These are phyloP conservation scores for Phtheirospermum japonicum DNA, from an alignment of 257 asterid species.

Conservation along the genomic window DNA sequence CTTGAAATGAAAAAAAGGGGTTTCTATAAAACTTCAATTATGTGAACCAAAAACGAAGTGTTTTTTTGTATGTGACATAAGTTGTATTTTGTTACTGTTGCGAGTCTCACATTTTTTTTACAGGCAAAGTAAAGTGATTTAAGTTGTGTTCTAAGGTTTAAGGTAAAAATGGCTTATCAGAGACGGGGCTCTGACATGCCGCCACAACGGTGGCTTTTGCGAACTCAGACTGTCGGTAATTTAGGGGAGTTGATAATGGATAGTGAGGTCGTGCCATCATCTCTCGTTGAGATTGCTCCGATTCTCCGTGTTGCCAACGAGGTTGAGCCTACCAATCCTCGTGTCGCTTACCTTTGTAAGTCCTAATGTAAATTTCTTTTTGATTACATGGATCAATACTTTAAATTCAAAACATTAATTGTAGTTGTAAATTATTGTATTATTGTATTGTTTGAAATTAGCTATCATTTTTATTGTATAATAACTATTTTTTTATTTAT, in stretches of 20 bases:
- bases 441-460: too few species aligned
- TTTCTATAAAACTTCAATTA: too few species aligned
- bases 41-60: neutral
- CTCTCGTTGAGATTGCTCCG: constrained; percentile 92
- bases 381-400: neutral
- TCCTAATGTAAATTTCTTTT: constrained; percentile 18
- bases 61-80: constrained; percentile 1
- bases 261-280: constrained; percentile 97
- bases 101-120: neutral
- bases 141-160: constrained; percentile 26
- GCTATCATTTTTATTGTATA: too few species aligned
- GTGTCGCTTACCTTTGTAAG: constrained; percentile 98
- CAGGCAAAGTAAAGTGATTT: constrained; percentile 35
- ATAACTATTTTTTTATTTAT: too few species aligned
- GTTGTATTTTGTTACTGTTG: constrained; percentile 1
- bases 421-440: neutral
- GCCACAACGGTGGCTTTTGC: constrained; percentile 76
- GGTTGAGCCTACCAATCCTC: constrained; percentile 81
- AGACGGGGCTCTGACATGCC: constrained; percentile 74
- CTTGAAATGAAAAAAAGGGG: constrained; percentile 1
- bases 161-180: constrained; percentile 81
- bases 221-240: constrained; percentile 93
- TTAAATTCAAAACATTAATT: constrained; percentile 14
- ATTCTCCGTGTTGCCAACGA: constrained; percentile 99
- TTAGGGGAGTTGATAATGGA: constrained; percentile 96